These are phyloP conservation scores for Pichia sp. DNA, from an alignment of 1,139 yeast species.

Conservation along the genomic window DNA sequence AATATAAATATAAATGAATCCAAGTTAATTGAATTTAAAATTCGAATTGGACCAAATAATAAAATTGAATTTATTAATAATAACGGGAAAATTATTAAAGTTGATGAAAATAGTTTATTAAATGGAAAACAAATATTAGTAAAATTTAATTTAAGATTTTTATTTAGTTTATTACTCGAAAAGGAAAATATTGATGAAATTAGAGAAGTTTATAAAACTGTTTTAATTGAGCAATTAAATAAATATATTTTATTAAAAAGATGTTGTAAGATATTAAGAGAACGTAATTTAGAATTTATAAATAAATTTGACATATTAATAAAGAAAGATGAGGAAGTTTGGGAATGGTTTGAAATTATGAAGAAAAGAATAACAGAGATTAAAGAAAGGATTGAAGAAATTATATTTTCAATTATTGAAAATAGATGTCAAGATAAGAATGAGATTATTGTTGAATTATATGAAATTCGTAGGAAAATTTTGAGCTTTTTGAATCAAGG, in stretches of 20 bases:
- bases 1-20: background rate
- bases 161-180: background rate
- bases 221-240: background rate
- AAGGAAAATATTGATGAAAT: background rate
- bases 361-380: background rate
- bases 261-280: conserved; percentile 3
- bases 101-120: background rate
- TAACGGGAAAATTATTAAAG: background rate
- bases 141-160: background rate
- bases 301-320: background rate
- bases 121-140: background rate
- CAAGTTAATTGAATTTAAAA: too few species aligned
- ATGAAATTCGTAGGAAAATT: too few species aligned
- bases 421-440: background rate
- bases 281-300: conserved; percentile 1
- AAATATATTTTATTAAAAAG: conserved; percentile 5
- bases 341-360: conserved; percentile 6
- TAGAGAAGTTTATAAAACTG: background rate
- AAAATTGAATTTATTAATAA: background rate
- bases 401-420: background rate
- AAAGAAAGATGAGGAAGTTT: conserved; percentile 2
- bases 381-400: background rate
- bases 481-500: too few species aligned
- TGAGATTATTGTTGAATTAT: too few species aligned
- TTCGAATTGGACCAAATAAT: background rate